Evolutionary conservation across 2,329 filamentous ascomycete genomes (phyloP).

Genomic region (Penicillium sp.): DNA sequence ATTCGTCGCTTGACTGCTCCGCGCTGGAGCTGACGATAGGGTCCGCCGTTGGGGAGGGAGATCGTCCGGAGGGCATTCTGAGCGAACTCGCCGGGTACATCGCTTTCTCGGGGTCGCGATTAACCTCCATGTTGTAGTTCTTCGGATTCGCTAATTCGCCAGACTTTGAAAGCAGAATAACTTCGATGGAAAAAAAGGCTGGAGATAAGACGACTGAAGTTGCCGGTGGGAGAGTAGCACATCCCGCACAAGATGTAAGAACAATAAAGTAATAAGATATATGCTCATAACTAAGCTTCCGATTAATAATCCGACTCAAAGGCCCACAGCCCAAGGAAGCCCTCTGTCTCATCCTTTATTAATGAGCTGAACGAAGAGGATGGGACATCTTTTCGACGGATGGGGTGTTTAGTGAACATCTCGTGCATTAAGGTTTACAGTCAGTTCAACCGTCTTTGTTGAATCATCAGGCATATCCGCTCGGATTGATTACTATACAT

Average conservation of each 20-base stretch:
- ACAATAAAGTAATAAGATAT: constrained; percentile 2
- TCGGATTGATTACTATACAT: constrained; percentile 13
- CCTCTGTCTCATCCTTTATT: neutral
- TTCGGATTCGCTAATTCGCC: constrained; percentile 7
- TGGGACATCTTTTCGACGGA: neutral
- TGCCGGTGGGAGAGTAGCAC: constrained; percentile 6
- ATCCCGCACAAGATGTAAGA: constrained; percentile 6
- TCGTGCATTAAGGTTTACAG: neutral
- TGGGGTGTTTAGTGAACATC: constrained; percentile 1
- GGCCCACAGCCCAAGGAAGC: neutral
- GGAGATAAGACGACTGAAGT: constrained; percentile 4
- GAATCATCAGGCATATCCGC: constrained; percentile 9
- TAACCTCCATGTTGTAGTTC: constrained; percentile 7
- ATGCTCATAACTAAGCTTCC: neutral
- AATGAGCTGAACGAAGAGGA: constrained; percentile 1
- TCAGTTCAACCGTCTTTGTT: constrained; percentile 6
- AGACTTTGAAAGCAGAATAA: constrained; percentile 4
- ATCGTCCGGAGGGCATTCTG: constrained; percentile 6
- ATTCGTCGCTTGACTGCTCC: constrained; percentile 7
- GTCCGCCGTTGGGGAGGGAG: constrained; percentile 4
- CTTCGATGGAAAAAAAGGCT: constrained; percentile 3
- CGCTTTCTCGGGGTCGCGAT: constrained; percentile 6
- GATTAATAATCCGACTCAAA: neutral
- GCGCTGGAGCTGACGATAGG: constrained; percentile 5
- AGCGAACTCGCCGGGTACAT: constrained; percentile 4